Base-by-base conservation (phyloP, 371 early-diverging fungal species). In the Mortierella sp. region DNA sequence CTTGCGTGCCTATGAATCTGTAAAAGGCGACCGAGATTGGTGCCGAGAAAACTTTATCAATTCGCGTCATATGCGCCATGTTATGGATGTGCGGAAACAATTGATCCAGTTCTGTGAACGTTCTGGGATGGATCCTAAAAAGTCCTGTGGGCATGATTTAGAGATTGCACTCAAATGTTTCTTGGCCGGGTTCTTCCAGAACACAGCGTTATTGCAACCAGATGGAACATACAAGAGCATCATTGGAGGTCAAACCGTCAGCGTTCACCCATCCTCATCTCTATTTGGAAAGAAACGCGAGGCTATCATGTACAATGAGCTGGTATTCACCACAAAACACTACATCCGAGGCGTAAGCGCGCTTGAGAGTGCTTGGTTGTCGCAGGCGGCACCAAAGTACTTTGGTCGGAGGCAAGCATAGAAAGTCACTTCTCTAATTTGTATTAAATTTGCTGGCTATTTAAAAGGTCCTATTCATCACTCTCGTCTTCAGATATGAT, bases 11-110 rank as follows among this genome's bases (percentile, higher is more conserved):
- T 98, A 93, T 76, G 84, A 89, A 83, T 87, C 89, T 45, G 93
- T 92, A 28, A 86, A 93, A 55, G 93, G 93, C 1, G 91, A 94
- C 67, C 69, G 83, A 3, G 91, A 91, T 49, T 99, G 98, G 98
- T 98, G 98, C 81, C 85, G 86, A 49, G 93, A 96, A 43, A 92
- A 98, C 77, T 98, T 94, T 84, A 90, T 99, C 64, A 95, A 95
- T 76, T 84, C 80, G 13, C 85, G 98, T 47, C 92, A 94, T 57
- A 87, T 98, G 86, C 91, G 89, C 56, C 94, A 96, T 73, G 96
- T 95, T 1, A 76, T 94, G 86, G 95, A 96, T 69, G 94, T 97
- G 15, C 90, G 95, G 29, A 91, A 93, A 60, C 99, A 98, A 82
- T 85, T 97, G 31, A 85, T 86, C 54, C 88, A 89, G 19, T 92